Evolutionary conservation across 352 stramenopile species (phyloP).

Genomic region (Phytophthora sp.): DNA sequence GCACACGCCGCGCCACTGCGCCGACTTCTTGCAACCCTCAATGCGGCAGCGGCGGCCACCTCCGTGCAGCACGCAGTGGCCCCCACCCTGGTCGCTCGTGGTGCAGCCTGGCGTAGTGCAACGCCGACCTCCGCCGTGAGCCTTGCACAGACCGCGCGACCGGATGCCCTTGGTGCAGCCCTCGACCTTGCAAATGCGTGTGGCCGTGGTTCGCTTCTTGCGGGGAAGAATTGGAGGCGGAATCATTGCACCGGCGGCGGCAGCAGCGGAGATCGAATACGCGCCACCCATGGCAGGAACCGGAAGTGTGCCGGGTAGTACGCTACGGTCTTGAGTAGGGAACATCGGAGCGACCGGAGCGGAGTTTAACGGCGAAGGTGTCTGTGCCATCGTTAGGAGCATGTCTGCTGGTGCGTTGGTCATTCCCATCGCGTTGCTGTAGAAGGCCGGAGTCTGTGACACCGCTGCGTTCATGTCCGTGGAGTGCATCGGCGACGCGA

Average conservation of each 20-base stretch:
- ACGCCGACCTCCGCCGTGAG: conserved; percentile 79
- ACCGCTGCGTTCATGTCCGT: conserved; percentile 20
- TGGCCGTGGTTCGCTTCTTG: conserved; percentile 66
- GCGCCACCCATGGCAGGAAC: not conserved
- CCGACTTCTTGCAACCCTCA: conserved; percentile 82
- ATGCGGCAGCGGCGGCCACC: conserved; percentile 80
- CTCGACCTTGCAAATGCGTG: conserved; percentile 75
- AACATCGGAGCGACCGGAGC: conserved; percentile 24
- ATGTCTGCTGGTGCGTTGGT: conserved; percentile 22
- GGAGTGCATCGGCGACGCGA: conserved; percentile 37
- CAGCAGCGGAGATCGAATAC: not conserved
- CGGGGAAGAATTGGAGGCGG: conserved; percentile 18
- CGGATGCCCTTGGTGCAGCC: conserved; percentile 82
- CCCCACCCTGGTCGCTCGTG: conserved; percentile 85
- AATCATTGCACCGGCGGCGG: conserved; percentile 5
- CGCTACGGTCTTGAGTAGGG: conserved; percentile 4
- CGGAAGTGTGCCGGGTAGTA: conserved; percentile 19
- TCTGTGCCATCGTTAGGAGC: conserved; percentile 34
- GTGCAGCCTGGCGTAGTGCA: conserved; percentile 82
- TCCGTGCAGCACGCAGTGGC: conserved; percentile 85
- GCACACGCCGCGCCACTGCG: conserved; percentile 80
- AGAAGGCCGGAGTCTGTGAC: conserved; percentile 16
- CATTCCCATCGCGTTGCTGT: conserved; percentile 28
- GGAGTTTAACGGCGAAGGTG: conserved; percentile 2
- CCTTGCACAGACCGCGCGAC: conserved; percentile 83